Conservation (phyloP, 192 early-diverging fungal species). For the Rhizophagus prolifer region DNA sequence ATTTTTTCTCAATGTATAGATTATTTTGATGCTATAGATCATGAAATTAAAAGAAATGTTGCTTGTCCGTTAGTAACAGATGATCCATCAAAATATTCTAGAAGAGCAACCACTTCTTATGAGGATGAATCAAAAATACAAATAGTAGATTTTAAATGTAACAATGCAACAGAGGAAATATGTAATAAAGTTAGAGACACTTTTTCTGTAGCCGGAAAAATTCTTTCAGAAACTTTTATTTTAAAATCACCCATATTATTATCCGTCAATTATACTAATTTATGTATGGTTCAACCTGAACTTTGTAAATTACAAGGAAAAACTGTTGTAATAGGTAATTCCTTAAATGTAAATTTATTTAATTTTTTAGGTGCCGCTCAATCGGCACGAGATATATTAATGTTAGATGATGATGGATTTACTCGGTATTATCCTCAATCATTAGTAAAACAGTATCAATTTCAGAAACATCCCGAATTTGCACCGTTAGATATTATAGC, state of each 20-base stretch:
- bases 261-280: constrained; percentile 36
- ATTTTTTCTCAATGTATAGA: neutral
- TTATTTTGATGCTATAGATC: neutral
- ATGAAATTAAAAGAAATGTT: neutral
- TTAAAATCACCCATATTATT: constrained; percentile 33
- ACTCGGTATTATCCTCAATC: constrained; percentile 44
- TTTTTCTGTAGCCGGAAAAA: constrained; percentile 30
- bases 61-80: neutral
- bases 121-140: neutral
- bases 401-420: constrained; percentile 38
- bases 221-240: constrained; percentile 33
- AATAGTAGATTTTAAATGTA: neutral
- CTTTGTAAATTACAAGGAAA: neutral
- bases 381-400: constrained; percentile 36
- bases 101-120: neutral
- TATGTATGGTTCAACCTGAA: constrained; percentile 17
- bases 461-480: constrained; percentile 30
- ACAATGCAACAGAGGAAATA: neutral
- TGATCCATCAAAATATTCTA: neutral
- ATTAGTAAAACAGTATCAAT: constrained; percentile 39
- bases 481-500: constrained; percentile 37
- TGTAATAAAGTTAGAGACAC: constrained; percentile 34
- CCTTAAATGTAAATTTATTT: no score
- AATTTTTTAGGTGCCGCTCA: constrained; percentile 29
- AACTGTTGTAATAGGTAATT: neutral